These are phyloP conservation scores for Tanacetum coccineum DNA, from an alignment of 129 eudicot species.

Conservation along the genomic window DNA sequence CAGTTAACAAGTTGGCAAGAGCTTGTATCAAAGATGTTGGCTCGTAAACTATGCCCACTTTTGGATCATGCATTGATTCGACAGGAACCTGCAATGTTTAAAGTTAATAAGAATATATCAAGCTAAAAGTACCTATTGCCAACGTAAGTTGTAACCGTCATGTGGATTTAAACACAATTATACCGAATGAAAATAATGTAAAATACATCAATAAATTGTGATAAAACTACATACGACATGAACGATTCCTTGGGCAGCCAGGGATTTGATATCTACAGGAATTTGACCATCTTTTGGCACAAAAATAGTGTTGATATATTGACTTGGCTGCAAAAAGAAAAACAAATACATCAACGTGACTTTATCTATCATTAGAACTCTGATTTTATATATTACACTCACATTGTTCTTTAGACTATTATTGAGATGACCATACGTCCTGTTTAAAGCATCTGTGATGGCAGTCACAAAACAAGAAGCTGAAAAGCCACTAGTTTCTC, in stretches of 20 bases:
- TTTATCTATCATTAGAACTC: not conserved
- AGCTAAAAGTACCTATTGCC: not conserved
- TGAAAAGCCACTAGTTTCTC: constrained; percentile 83
- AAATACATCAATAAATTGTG: not conserved
- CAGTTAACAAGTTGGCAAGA: constrained; percentile 49
- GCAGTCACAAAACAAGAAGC: constrained; percentile 89
- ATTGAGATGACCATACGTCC: constrained; percentile 66
- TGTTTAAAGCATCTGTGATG: constrained; percentile 84
- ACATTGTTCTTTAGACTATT: constrained; percentile 65
- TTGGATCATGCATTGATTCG: constrained; percentile 68
- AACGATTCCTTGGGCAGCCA: constrained; percentile 73
- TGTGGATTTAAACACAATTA: not conserved
- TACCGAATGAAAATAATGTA: not conserved
- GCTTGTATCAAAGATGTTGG: constrained; percentile 73
- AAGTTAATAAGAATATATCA: not conserved
- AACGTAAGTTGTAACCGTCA: not conserved
- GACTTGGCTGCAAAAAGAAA: constrained; percentile 57
- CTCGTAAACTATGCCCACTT: constrained; percentile 72
- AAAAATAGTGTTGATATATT: constrained; percentile 73
- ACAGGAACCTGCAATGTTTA: constrained; percentile 53
- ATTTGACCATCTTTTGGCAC: constrained; percentile 79
- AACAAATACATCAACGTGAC: constrained; percentile 3
- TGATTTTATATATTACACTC: constrained; percentile 29
- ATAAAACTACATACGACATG: constrained; percentile 53
- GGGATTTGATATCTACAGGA: constrained; percentile 48